Base-by-base conservation (phyloP, 1,284 basidiomycete species). In the Puccinia coronata region DNA sequence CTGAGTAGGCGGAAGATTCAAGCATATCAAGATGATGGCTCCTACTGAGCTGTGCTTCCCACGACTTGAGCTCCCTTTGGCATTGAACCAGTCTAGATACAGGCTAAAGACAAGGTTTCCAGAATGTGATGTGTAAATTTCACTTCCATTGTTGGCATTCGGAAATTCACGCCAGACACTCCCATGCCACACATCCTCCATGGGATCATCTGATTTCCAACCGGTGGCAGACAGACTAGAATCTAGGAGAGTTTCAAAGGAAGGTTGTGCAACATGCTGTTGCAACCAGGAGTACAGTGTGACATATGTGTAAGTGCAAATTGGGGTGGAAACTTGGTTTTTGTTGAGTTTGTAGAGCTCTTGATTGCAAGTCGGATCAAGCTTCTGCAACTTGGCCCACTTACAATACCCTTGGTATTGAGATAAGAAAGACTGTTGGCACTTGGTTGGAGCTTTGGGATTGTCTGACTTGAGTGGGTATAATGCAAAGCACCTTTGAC, bases 151-250 rank as follows among this genome's bases (percentile, higher is more conserved):
- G 20, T 49, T 43, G 6, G 18, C 18, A 16, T 70, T 70, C 25
- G 67, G 51, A 57, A 74, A 74, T 34, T 36, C 43, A 31, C 59
- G 51, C 61, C 36, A 31, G n/a, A n/a, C n/a, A n/a, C n/a, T n/a
- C n/a, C n/a, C n/a, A n/a, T n/a, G n/a, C n/a, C n/a, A n/a, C n/a
- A 65, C 61, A 65, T 65, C 61, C 34, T 65, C 61, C 61, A 65
- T 65, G 31, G 20, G 23, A 16, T 43, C 14, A 65, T 39, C 23
- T 18, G 34, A 39, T 16, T 36, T 16, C 61, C 61, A 65, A 39
- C 23, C 41, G 25, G 61, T 39, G 2, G 61, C 61, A 4, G 61
- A 65, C 20, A 65, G 39, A 39, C n/a, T n/a, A n/a, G n/a, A n/a
- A n/a, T n/a, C n/a, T n/a, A n/a, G n/a, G n/a, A n/a, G n/a, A n/a